These are phyloP conservation scores for Jackrogersella minutella DNA, from an alignment of 495 filamentous ascomycete species.

Conservation along the genomic window DNA sequence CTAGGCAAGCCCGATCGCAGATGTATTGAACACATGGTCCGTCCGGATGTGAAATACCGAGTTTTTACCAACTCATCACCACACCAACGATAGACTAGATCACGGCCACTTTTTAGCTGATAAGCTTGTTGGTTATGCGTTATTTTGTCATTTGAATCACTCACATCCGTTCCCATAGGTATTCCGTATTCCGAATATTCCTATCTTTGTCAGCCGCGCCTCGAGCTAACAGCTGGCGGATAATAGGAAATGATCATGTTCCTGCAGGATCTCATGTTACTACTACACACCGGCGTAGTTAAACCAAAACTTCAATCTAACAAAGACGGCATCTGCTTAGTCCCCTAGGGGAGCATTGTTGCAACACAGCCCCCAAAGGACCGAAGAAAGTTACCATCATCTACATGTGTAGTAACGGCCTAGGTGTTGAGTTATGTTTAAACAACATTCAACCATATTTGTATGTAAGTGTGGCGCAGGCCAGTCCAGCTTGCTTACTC, in stretches of 20 bases:
- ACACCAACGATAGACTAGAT: not conserved
- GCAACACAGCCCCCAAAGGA: slow-evolving; percentile 7
- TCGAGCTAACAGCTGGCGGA: not conserved
- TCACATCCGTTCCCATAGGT: not conserved
- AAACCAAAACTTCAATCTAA: slow-evolving; percentile 3
- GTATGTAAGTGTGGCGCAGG: not conserved
- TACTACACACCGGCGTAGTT: not conserved
- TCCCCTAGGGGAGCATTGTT: not conserved
- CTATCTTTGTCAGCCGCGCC: slow-evolving; percentile 1
- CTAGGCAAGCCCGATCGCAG: slow-evolving; percentile 16
- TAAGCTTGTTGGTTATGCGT: not conserved
- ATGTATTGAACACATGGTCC: slow-evolving; percentile 18
- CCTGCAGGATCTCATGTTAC: slow-evolving; percentile 13
- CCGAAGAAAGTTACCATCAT: not conserved
- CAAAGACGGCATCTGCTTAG: not conserved
- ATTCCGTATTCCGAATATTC: slow-evolving; percentile 8
- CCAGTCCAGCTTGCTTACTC: not conserved
- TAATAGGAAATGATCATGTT: slow-evolving; percentile 9
- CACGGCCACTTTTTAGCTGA: not conserved
- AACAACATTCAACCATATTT: not conserved
- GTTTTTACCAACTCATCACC: not conserved
- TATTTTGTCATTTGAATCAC: not conserved
- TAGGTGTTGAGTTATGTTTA: not conserved
- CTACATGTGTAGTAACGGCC: not conserved
- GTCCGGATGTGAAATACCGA: not conserved